Conservation (phyloP, 768 basidiomycete species). For the Mycena kentingensis region DNA sequence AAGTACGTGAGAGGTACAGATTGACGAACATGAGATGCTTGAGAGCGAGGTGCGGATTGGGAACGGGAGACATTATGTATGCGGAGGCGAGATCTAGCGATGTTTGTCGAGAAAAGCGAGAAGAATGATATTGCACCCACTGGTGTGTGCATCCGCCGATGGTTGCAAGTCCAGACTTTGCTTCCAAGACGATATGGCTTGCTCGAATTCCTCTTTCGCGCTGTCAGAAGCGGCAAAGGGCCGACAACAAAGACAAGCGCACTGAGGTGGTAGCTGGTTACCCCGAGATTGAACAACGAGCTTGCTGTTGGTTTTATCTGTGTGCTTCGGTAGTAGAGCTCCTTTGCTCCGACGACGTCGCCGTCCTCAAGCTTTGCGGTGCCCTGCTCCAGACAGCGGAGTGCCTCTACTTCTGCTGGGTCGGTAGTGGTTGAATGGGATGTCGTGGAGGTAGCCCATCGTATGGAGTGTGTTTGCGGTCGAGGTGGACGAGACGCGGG, state of each 20-base stretch:
- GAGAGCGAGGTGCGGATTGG: conserved; percentile 83
- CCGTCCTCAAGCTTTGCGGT: conserved; percentile 86
- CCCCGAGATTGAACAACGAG: conserved; percentile 85
- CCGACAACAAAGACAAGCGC: conserved; percentile 31
- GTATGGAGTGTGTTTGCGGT: conserved; percentile 36
- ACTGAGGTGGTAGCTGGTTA: conserved; percentile 90
- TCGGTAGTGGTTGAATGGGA: conserved; percentile 81
- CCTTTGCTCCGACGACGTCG: conserved; percentile 77
- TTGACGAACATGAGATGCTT: conserved; percentile 74
- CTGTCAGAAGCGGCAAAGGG: conserved; percentile 13
- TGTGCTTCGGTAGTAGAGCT: conserved; percentile 74
- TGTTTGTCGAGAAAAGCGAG: conserved; percentile 20
- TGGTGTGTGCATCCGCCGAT: conserved; percentile 86
- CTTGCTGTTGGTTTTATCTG: conserved; percentile 80
- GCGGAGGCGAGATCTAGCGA: conserved; percentile 80
- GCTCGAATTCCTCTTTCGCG: conserved; percentile 77
- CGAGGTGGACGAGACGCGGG: neutral
- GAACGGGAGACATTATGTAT: conserved; percentile 78
- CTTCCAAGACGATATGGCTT: conserved; percentile 85
- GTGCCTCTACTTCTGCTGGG: conserved; percentile 79
- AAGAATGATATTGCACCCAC: conserved; percentile 45
- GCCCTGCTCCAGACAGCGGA: conserved; percentile 79
- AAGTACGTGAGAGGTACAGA: conserved; percentile 26
- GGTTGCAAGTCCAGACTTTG: conserved; percentile 82
- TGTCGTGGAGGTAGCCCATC: conserved; percentile 80